Evolutionary conservation across 306 rosid species (phyloP).

Genomic region (Fragaria nilgerrensis): DNA sequence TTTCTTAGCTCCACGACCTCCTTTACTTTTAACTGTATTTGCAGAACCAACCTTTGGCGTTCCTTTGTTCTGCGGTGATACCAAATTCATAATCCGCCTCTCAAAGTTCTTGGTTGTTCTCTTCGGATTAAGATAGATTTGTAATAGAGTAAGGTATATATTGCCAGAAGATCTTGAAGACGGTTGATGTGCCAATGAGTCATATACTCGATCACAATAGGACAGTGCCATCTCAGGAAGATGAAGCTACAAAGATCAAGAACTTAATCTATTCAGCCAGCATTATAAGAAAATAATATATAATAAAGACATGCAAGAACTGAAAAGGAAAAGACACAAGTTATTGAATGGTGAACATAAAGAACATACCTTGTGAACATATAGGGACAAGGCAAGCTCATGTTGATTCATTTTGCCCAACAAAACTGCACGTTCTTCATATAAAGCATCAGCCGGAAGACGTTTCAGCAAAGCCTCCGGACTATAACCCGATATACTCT

Average conservation of each 20-base stretch:
- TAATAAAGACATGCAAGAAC: conserved; percentile 16
- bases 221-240: conserved; percentile 86
- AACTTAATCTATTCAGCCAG: conserved; percentile 23
- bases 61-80: conserved; percentile 52
- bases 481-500: conserved; percentile 75
- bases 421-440: conserved; percentile 90
- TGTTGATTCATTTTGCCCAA: conserved; percentile 96
- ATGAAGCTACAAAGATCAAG: conserved; percentile 59
- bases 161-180: conserved; percentile 67
- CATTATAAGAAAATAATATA: conserved; percentile 17
- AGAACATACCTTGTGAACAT: conserved; percentile 81
- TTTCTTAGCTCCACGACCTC: conserved; percentile 68
- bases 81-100: conserved; percentile 66
- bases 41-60: conserved; percentile 52
- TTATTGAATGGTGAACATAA: conserved; percentile 2
- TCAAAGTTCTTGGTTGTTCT: conserved; percentile 75
- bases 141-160: conserved; percentile 82
- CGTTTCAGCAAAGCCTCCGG: conserved; percentile 81
- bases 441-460: conserved; percentile 84
- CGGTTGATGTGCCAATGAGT: conserved; percentile 50
- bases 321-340: not conserved
- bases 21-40: conserved; percentile 49
- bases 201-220: conserved; percentile 87
- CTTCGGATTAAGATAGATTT: conserved; percentile 86
- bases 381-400: conserved; percentile 86